Base-by-base conservation (phyloP, 805 yeast species). In the Naumovozyma castellii region DNA sequence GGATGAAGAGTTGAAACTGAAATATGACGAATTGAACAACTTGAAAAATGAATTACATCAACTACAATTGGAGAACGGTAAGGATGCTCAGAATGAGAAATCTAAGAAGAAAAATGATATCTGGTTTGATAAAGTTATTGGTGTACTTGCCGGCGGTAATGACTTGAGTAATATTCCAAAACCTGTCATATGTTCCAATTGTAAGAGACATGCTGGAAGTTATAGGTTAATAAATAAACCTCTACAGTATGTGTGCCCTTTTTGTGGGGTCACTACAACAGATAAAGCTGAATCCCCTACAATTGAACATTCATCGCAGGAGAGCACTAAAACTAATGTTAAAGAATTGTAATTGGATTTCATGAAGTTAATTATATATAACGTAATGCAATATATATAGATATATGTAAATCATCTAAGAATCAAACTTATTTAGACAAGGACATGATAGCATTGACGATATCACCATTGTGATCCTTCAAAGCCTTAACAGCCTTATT, bases 361-460 rank as follows among this genome's bases (percentile, higher is more conserved):
- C n/a, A n/a, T n/a, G n/a, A n/a, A n/a, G n/a, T n/a, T n/a, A n/a
- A n/a, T n/a, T n/a, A n/a, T n/a, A n/a, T n/a, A n/a, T n/a, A n/a
- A n/a, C n/a, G n/a, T n/a, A n/a, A n/a, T n/a, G n/a, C n/a, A n/a
- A n/a, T n/a, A 22, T 22, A 22, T 22, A 6, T 22, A 6, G 9
- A 6, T 6, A 22, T 22, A 22, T 22, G 10, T 6, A 22, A 10
- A 22, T 22, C 27, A 22, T 22, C 10, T 22, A 22, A 22, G n/a
- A 22, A 22, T 22, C 10, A 22, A 29, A 5, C 14, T 41, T 54
- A 57, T 43, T 54, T 56, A 33, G 72, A 65, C 65, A 82, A 72
- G 50, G 83, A 78, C 95, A 90, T 85, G 66, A 90, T 86, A 54
- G 97, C 90, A 65, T 88, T 87, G 63, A 92, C 97, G 69, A 92